These are phyloP conservation scores for Lunasporangiospora selenospora DNA, from an alignment of 192 early-diverging fungal species.

Conservation along the genomic window DNA sequence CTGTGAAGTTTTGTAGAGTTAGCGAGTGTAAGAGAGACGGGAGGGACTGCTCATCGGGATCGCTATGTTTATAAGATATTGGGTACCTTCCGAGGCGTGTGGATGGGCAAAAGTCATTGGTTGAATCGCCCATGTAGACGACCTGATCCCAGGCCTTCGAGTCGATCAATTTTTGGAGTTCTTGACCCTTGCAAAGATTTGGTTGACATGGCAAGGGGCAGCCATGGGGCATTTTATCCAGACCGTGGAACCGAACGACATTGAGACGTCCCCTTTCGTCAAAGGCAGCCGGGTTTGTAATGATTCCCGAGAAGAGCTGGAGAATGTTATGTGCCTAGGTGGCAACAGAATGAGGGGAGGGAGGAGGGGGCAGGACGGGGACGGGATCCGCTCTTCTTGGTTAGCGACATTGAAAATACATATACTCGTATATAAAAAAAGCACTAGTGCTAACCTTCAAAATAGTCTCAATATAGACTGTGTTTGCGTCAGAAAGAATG, in stretches of 20 bases:
- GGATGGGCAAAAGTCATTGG: slow-evolving; percentile 62
- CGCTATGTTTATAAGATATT: too few relatives aligned
- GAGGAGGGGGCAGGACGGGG: not conserved
- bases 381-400: not conserved
- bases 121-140: slow-evolving; percentile 61
- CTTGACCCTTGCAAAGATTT: slow-evolving; percentile 70
- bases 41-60: too few relatives aligned
- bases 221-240: slow-evolving; percentile 49
- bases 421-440: not conserved
- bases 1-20: not conserved
- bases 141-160: slow-evolving; percentile 38
- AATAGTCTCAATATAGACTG: slow-evolving; percentile 64
- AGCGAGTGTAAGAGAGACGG: not conserved
- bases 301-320: slow-evolving; percentile 53
- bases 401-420: too few relatives aligned
- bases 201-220: slow-evolving; percentile 59
- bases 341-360: not conserved
- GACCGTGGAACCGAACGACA: slow-evolving; percentile 49
- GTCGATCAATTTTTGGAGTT: slow-evolving; percentile 42
- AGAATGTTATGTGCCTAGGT: slow-evolving; percentile 54
- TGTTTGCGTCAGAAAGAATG: slow-evolving; percentile 71
- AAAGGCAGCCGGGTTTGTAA: slow-evolving; percentile 64
- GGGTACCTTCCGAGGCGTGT: slow-evolving; percentile 47
- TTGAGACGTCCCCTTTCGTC: slow-evolving; percentile 51
- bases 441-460: slow-evolving; percentile 51